A percentile compares a stretch with the other conserved stretches of the same genome.
These are phyloP conservation scores for Hypoxylon cercidicola DNA, from an alignment of 495 filamentous ascomycete species.

Conservation along the genomic window DNA sequence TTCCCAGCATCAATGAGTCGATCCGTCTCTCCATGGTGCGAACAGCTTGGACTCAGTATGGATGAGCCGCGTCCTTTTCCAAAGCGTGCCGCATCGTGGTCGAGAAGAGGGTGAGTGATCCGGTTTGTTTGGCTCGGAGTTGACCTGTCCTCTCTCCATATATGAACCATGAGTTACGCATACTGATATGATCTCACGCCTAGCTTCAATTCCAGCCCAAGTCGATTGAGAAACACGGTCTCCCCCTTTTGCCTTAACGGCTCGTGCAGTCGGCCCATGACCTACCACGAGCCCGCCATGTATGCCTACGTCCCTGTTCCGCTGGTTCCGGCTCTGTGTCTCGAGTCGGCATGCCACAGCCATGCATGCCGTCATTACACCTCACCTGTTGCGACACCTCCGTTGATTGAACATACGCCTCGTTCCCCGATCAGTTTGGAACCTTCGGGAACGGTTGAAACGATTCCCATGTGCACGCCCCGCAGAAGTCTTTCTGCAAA, in stretches of 20 bases:
- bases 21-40: constrained; percentile 34
- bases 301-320: constrained; percentile 37
- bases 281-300: constrained; percentile 19
- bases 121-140: not conserved
- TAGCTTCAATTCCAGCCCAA: constrained; percentile 36
- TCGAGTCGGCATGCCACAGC: constrained; percentile 25
- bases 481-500: constrained; percentile 33
- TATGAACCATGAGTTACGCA: not conserved
- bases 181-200: constrained; percentile 8
- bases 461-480: constrained; percentile 11
- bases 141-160: not conserved
- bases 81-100: constrained; percentile 12
- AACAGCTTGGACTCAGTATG: constrained; percentile 30
- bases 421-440: constrained; percentile 8
- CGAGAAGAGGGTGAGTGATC: constrained; percentile 29
- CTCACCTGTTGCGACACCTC: constrained; percentile 22
- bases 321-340: constrained; percentile 28
- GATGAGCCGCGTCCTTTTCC: constrained; percentile 18
- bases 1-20: constrained; percentile 15
- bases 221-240: constrained; percentile 16
- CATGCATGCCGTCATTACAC: constrained; percentile 23
- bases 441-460: constrained; percentile 17
- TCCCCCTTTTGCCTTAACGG: constrained; percentile 15
- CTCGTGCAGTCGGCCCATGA: constrained; percentile 4
- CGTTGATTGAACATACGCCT: constrained; percentile 10